A percentile compares a stretch with the other conserved stretches of the same genome.
Conservation (phyloP, 345 rosid species). For the Pseudoturritis turrita region DNA sequence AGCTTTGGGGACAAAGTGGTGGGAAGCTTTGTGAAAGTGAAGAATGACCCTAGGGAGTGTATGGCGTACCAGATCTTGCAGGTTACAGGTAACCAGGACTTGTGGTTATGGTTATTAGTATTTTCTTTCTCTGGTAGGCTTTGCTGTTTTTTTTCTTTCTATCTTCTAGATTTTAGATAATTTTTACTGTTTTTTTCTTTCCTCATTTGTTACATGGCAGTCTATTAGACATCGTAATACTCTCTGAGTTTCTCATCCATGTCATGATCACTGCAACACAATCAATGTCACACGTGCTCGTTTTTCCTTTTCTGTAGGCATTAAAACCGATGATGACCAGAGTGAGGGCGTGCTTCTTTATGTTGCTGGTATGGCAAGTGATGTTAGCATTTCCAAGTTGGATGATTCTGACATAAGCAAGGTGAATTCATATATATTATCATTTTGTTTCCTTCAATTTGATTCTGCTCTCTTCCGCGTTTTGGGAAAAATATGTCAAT, state of each 20-base stretch:
- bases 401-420: slow-evolving; percentile 30
- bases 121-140: background rate
- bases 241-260: background rate
- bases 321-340: slow-evolving; percentile 5
- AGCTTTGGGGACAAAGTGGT: slow-evolving; percentile 39
- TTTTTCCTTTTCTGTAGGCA: background rate
- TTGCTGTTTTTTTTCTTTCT: background rate
- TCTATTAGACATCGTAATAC: background rate
- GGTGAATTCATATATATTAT: slow-evolving; percentile 3
- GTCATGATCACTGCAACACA: background rate
- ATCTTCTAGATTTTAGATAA: background rate
- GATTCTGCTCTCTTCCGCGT: background rate
- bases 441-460: background rate
- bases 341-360: background rate
- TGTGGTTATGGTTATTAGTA: background rate
- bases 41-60: slow-evolving; percentile 30
- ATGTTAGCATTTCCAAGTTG: slow-evolving; percentile 23
- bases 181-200: background rate
- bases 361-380: slow-evolving; percentile 16
- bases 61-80: slow-evolving; percentile 27
- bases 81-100: slow-evolving; percentile 26
- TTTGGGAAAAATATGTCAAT: background rate
- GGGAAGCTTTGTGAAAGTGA: slow-evolving; percentile 60
- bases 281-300: background rate
- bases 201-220: background rate